These are phyloP conservation scores for Lepidium aucheri DNA, from an alignment of 345 rosid genomes.

Conservation along the genomic window DNA sequence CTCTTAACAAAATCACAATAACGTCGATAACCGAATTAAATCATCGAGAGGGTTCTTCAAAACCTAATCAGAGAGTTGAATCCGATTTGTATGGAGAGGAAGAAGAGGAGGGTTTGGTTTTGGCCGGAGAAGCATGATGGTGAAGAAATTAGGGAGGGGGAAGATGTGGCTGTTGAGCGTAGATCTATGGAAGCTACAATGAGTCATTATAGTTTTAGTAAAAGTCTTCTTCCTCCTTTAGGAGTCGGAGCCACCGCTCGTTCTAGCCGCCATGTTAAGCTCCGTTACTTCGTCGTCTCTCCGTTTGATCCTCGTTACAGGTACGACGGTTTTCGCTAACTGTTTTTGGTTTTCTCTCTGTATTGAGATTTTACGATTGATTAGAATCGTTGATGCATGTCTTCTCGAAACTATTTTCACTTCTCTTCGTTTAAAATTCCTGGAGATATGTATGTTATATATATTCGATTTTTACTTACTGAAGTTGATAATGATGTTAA, in stretches of 20 bases:
- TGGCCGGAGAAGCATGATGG: conserved; percentile 17
- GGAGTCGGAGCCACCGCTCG: conserved; percentile 53
- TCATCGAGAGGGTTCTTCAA: background rate
- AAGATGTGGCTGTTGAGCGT: background rate
- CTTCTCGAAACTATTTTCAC: background rate
- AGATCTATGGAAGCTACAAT: conserved; percentile 36
- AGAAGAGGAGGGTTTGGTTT: conserved; percentile 19
- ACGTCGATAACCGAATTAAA: background rate
- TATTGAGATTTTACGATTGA: background rate
- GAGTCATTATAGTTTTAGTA: conserved; percentile 52
- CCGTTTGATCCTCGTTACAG: conserved; percentile 65
- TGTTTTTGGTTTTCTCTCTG: background rate
- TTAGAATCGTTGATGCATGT: background rate
- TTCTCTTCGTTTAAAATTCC: background rate
- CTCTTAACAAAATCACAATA: background rate
- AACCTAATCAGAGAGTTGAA: background rate
- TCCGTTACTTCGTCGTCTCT: conserved; percentile 51
- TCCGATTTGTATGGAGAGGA: conserved; percentile 8
- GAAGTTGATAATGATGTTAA: background rate
- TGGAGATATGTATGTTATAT: background rate
- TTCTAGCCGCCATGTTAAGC: conserved; percentile 25
- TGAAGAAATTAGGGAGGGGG: conserved; percentile 1
- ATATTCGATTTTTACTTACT: background rate
- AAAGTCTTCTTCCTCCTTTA: conserved; percentile 64
- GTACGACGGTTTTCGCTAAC: conserved; percentile 18